Conservation (phyloP, 352 stramenopile species). For the Halophytophthora polymorphica region DNA sequence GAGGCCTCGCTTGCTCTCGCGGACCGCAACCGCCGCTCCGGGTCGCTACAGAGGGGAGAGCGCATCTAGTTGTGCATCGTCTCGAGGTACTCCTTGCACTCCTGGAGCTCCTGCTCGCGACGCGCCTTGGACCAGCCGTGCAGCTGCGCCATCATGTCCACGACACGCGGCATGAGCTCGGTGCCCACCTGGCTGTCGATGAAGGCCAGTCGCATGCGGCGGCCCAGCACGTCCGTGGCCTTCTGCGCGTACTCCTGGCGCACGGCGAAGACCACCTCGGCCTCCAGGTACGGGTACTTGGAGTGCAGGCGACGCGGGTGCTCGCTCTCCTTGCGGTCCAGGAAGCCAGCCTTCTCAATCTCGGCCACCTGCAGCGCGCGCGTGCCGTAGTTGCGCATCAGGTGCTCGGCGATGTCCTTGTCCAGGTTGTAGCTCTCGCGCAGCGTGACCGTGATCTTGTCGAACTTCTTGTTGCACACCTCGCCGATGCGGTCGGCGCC, state of each 20-base stretch:
- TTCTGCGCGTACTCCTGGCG: constrained; percentile 94
- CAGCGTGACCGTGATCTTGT: constrained; percentile 92
- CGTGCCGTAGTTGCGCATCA: constrained; percentile 96
- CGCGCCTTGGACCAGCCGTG: constrained; percentile 82
- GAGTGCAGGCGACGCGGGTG: constrained; percentile 86
- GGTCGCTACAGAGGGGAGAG: constrained; percentile 12
- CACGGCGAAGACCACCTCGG: constrained; percentile 92
- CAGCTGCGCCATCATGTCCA: constrained; percentile 92
- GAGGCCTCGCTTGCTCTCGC: too few species aligned
- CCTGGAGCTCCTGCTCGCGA: constrained; percentile 66
- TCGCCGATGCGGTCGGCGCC: constrained; percentile 90
- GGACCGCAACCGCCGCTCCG: not conserved
- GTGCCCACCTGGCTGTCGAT: constrained; percentile 86
- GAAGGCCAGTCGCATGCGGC: constrained; percentile 91
- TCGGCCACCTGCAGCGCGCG: constrained; percentile 93
- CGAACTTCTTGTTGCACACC: constrained; percentile 96
- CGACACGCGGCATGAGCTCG: constrained; percentile 79
- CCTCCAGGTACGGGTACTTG: constrained; percentile 95
- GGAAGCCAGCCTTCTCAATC: constrained; percentile 83
- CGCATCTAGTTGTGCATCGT: constrained; percentile 85
- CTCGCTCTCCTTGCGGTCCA: constrained; percentile 81
- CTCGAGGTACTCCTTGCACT: constrained; percentile 73
- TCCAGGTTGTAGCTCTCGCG: constrained; percentile 92
- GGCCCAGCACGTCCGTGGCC: constrained; percentile 90
- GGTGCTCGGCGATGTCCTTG: constrained; percentile 93